phyloP scores from a whole-genome alignment of 495 filamentous ascomycete genomes.

The Paragyromitra xinjiangensis region DNA sequence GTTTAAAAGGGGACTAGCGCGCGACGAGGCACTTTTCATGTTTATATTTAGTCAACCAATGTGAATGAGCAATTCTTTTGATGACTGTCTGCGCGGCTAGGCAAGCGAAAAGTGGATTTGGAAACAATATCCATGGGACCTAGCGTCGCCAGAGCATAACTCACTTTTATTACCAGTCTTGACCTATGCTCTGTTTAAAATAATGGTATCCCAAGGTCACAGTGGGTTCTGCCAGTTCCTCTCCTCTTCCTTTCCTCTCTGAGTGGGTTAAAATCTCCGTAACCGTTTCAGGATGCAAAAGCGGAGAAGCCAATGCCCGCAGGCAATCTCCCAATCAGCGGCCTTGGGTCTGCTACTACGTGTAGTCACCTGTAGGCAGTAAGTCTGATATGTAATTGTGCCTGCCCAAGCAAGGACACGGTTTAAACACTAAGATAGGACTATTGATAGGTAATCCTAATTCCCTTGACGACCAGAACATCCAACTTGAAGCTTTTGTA shows the following conservation, averaged over 20 bases:
- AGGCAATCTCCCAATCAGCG: background rate
- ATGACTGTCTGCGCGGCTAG: conserved; percentile 1
- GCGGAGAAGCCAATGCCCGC: conserved; percentile 6
- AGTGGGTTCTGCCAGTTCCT: conserved; percentile 13
- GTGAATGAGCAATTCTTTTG: background rate
- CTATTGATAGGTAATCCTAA: background rate
- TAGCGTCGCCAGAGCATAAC: background rate
- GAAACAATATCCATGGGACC: conserved; percentile 1
- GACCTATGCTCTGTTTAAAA: conserved; percentile 7
- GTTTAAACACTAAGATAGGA: background rate
- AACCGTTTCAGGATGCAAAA: conserved; percentile 4
- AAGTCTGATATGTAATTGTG: conserved; percentile 5
- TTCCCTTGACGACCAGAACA: background rate
- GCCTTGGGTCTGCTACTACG: background rate
- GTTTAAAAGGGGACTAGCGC: conserved; percentile 21
- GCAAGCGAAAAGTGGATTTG: conserved; percentile 3
- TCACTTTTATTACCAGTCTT: background rate
- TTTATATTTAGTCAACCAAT: conserved; percentile 36
- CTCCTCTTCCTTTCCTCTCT: background rate
- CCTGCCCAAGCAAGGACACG: background rate
- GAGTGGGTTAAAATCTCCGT: background rate
- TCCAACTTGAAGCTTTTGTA: background rate
- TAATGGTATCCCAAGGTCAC: conserved; percentile 18
- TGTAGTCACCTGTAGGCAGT: background rate
- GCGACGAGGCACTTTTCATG: background rate